phyloP scores from a whole-genome alignment of 148 eudicot genomes.

The Oxyria digyna region DNA sequence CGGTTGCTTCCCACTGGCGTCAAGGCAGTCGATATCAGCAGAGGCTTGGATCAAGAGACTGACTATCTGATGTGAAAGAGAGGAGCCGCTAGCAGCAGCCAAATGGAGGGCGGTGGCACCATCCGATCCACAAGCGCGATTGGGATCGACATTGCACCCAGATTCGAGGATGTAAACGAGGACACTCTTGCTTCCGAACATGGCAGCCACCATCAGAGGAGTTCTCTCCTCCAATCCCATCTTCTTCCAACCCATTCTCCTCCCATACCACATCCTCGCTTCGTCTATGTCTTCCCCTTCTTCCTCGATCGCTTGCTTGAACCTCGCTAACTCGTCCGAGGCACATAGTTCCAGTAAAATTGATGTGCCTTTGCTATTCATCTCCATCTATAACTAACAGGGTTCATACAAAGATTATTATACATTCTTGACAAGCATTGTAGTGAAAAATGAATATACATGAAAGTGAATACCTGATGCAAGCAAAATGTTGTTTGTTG shows the following conservation, averaged over 20 bases:
- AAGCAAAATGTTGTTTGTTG: too few relatives aligned
- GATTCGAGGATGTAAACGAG: slow-evolving; percentile 41
- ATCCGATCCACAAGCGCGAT: slow-evolving; percentile 69
- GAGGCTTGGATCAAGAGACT: slow-evolving; percentile 49
- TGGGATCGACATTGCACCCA: slow-evolving; percentile 50
- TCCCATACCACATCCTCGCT: slow-evolving; percentile 59
- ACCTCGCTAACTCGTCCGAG: slow-evolving; percentile 41
- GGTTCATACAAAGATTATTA: too few relatives aligned
- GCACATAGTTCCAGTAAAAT: slow-evolving; percentile 68
- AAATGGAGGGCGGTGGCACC: slow-evolving; percentile 89
- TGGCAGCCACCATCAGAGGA: slow-evolving; percentile 75
- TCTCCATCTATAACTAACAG: too few relatives aligned
- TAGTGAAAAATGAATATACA: too few relatives aligned
- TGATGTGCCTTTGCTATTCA: too few relatives aligned
- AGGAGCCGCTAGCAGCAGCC: slow-evolving; percentile 58
- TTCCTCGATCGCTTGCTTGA: slow-evolving; percentile 43
- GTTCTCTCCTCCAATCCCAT: slow-evolving; percentile 80
- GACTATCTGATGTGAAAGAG: slow-evolving; percentile 36
- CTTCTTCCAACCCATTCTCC: slow-evolving; percentile 67
- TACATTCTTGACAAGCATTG: too few relatives aligned
- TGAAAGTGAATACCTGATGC: too few relatives aligned
- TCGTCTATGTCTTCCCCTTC: slow-evolving; percentile 42
- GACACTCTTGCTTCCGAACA: slow-evolving; percentile 65
- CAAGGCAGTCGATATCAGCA: slow-evolving; percentile 40
- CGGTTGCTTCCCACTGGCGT: slow-evolving; percentile 52